Evolutionary conservation across 2,329 filamentous ascomycete genomes (phyloP).

Genomic region (Colletotrichum liaoningense): DNA sequence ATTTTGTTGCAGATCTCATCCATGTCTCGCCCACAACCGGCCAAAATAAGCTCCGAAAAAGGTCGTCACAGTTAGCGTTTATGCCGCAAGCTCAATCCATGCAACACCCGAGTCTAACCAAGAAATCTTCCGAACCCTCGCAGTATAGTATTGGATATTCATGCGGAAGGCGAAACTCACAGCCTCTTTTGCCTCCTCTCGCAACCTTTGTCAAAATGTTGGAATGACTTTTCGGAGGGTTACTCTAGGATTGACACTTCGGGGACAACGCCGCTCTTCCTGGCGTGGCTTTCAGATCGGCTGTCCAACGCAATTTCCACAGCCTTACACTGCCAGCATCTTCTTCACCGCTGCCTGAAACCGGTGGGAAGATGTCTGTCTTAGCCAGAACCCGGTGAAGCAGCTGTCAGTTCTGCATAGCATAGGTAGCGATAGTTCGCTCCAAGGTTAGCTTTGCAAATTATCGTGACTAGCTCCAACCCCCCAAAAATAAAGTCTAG

Average conservation of each 20-base stretch:
- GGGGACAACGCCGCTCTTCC: background rate
- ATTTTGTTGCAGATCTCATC: conserved; percentile 27
- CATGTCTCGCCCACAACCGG: conserved; percentile 7
- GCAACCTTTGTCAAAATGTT: background rate
- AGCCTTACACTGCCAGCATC: background rate
- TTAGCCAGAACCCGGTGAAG: conserved; percentile 8
- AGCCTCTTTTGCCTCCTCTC: background rate
- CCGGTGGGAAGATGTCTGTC: background rate
- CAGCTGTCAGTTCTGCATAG: conserved; percentile 29
- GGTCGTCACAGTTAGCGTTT: conserved; percentile 5
- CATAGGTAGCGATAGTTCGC: conserved; percentile 7
- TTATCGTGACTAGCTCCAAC: conserved; percentile 1
- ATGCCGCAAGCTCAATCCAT: conserved; percentile 30
- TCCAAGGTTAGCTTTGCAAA: conserved; percentile 15
- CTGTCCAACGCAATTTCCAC: conserved; percentile 13
- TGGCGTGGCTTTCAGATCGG: background rate
- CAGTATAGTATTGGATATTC: conserved; percentile 20
- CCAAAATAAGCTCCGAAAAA: conserved; percentile 21
- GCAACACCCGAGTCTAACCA: conserved; percentile 16
- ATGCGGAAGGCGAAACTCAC: conserved; percentile 23
- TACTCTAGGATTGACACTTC: conserved; percentile 1
- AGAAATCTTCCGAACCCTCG: conserved; percentile 10
- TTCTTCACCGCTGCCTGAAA: conserved; percentile 26
- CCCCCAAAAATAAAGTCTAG: conserved; percentile 14
- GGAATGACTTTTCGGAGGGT: background rate